These are phyloP conservation scores for Colletotrichum chlorophyti DNA, from an alignment of 2,329 filamentous ascomycete genomes.

Conservation along the genomic window DNA sequence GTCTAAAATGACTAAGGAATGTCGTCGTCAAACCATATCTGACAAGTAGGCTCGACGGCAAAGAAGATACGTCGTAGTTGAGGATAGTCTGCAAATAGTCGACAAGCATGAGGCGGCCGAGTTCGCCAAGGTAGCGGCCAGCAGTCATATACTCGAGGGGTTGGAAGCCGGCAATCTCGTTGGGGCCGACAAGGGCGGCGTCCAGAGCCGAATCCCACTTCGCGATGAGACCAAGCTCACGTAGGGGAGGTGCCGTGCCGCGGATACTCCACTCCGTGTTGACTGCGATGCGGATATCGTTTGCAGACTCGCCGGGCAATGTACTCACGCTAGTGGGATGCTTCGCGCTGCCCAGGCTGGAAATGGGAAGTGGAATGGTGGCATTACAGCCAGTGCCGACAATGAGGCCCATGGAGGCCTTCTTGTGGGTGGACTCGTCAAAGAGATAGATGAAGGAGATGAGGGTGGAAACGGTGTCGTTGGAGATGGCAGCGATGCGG, in stretches of 20 bases:
- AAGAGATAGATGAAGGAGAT: constrained; percentile 79
- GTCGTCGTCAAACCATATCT: constrained; percentile 73
- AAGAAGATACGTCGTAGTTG: constrained; percentile 44
- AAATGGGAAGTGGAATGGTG: constrained; percentile 74
- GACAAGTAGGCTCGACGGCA: constrained; percentile 63
- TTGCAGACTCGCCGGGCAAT: constrained; percentile 50
- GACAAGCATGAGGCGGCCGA: constrained; percentile 73
- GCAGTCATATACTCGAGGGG: constrained; percentile 87
- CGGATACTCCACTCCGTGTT: constrained; percentile 89
- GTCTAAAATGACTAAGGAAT: constrained; percentile 72
- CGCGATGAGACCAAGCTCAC: constrained; percentile 68
- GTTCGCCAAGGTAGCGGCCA: constrained; percentile 78
- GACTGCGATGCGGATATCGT: constrained; percentile 72
- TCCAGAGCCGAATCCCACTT: constrained; percentile 76
- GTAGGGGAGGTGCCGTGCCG: constrained; percentile 73
- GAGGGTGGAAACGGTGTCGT: constrained; percentile 81
- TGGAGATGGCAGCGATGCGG: constrained; percentile 77
- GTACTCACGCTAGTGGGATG: constrained; percentile 55
- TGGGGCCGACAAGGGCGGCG: constrained; percentile 67
- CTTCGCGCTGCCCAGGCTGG: constrained; percentile 69
- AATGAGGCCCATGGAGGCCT: constrained; percentile 80
- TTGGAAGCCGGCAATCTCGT: constrained; percentile 77
- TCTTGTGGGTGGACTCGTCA: constrained; percentile 64
- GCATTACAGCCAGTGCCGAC: constrained; percentile 84
- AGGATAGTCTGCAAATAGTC: constrained; percentile 64